Evolutionary conservation across 192 early-diverging fungal genomes (phyloP).

Genomic region (Linnemannia hyalina): DNA sequence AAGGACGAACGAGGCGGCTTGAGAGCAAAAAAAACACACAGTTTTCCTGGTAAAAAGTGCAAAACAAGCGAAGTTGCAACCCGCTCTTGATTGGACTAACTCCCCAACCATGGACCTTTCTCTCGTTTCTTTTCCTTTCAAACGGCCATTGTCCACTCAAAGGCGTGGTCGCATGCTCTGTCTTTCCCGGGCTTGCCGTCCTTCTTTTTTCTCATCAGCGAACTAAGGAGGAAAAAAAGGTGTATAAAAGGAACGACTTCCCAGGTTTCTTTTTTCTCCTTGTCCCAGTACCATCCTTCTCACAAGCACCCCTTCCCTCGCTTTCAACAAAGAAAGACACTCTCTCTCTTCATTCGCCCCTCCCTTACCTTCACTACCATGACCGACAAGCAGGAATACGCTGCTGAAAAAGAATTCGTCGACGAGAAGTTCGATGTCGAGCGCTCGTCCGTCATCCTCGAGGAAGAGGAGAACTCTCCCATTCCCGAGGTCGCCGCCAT

Average conservation of each 20-base stretch:
- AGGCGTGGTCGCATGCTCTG: not conserved
- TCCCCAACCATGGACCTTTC: not conserved
- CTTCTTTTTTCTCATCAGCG: not conserved
- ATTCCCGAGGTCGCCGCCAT: conserved; percentile 52
- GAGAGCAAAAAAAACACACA: conserved; percentile 14
- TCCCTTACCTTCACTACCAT: not conserved
- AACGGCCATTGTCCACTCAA: too few species aligned
- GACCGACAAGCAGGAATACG: conserved; percentile 28
- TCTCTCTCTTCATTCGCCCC: not conserved
- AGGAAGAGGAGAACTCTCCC: conserved; percentile 53
- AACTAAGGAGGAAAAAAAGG: not conserved
- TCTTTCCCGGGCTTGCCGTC: not conserved
- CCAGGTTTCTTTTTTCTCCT: conserved; percentile 7
- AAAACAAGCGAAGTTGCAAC: not conserved
- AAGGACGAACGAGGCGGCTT: not conserved
- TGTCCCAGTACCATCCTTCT: conserved; percentile 27
- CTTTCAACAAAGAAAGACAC: not conserved
- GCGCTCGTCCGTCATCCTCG: conserved; percentile 24
- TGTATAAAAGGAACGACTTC: conserved; percentile 11
- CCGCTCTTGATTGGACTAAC: not conserved
- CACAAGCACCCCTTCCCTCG: not conserved
- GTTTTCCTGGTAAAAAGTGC: not conserved
- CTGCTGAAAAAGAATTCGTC: conserved; percentile 16
- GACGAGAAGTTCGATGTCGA: conserved; percentile 32
- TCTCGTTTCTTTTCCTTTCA: not conserved